Conservation (phyloP, 805 yeast species). For the Candida cerambycidarum region DNA sequence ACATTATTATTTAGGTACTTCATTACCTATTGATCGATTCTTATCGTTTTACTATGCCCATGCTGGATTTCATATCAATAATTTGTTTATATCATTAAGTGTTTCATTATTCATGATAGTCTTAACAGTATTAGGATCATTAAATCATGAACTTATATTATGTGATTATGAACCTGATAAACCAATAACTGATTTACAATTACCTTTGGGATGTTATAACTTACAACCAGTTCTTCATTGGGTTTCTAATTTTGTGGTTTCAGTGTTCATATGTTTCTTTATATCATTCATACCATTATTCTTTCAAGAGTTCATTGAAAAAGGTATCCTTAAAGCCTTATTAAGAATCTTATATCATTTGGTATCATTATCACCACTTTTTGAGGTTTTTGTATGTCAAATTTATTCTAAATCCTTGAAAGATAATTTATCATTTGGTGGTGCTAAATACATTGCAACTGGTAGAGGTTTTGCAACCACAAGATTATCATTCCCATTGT, state of each 20-base stretch:
- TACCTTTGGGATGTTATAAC: conserved; percentile 84
- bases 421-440: conserved; percentile 81
- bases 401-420: conserved; percentile 79
- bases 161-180: conserved; percentile 66
- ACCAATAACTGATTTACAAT: conserved; percentile 71
- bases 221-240: conserved; percentile 83
- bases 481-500: conserved; percentile 65
- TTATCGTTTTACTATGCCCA: conserved; percentile 94
- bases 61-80: conserved; percentile 93
- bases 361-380: conserved; percentile 80
- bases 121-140: conserved; percentile 74
- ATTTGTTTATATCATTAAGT: conserved; percentile 81
- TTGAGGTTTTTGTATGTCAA: conserved; percentile 95
- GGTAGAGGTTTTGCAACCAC: conserved; percentile 94
- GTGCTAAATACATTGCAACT: conserved; percentile 88
- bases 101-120: conserved; percentile 85
- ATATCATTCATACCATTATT: conserved; percentile 86
- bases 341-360: conserved; percentile 74
- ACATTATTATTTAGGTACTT: conserved; percentile 87
- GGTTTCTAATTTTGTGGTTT: conserved; percentile 84
- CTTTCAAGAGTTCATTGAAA: conserved; percentile 84
- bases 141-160: conserved; percentile 66
- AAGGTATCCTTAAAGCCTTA: conserved; percentile 76
- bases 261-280: conserved; percentile 90
- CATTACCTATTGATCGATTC: conserved; percentile 84